phyloP scores from a whole-genome alignment of 331 rosid genomes.

The Rhamnella rubrinervis region DNA sequence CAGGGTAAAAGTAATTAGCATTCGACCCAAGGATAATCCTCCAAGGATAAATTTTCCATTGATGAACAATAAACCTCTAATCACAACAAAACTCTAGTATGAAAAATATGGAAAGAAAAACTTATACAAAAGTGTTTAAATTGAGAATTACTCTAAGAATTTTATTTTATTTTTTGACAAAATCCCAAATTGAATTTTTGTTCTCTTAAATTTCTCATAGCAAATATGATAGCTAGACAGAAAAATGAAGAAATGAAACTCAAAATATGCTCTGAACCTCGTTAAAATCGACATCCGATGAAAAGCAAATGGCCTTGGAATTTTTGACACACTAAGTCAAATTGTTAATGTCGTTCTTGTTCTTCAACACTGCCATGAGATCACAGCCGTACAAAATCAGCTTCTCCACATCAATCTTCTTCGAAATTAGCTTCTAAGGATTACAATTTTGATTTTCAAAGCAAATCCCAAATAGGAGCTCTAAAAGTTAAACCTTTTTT shows the following conservation, averaged over 20 bases:
- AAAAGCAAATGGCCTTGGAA: conserved; percentile 41
- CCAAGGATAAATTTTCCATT: no score
- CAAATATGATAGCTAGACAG: neutral
- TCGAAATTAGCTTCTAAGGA: conserved; percentile 24
- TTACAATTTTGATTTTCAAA: no score
- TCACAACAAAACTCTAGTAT: no score
- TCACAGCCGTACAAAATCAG: conserved; percentile 51
- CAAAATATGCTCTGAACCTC: conserved; percentile 35
- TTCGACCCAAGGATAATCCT: no score
- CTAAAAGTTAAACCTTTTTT: no score
- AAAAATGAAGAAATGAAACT: conserved; percentile 39
- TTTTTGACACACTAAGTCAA: conserved; percentile 44
- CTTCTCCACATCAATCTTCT: conserved; percentile 40
- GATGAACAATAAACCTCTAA: no score
- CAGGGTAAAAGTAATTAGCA: no score
- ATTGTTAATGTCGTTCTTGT: conserved; percentile 44
- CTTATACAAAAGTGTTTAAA: no score
- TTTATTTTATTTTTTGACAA: neutral
- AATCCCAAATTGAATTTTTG: neutral
- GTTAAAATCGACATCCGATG: conserved; percentile 48
- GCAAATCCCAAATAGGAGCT: no score
- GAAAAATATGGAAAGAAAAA: no score
- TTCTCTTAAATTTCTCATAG: no score
- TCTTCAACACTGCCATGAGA: conserved; percentile 48
- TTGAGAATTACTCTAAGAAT: no score